phyloP scores from a whole-genome alignment of 192 early-diverging fungal genomes.

The Backusella parvicylindrica region DNA sequence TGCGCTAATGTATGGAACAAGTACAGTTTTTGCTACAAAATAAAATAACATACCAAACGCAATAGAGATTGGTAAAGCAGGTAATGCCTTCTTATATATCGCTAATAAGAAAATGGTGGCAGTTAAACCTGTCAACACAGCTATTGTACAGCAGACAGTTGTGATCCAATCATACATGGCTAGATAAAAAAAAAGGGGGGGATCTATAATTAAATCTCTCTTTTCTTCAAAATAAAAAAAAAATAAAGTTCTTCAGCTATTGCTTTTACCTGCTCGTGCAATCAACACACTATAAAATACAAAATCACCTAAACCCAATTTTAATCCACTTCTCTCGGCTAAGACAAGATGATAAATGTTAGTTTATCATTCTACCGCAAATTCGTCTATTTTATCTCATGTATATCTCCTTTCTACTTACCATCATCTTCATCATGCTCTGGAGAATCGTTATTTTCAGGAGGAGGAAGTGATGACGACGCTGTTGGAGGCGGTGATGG shows the following conservation, averaged over 20 bases:
- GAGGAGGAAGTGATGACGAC: too few relatives aligned
- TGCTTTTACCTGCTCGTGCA: constrained; percentile 68
- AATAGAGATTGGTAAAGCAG: constrained; percentile 85
- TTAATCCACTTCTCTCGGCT: constrained; percentile 65
- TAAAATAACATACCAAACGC: constrained; percentile 84
- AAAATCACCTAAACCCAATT: constrained; percentile 89
- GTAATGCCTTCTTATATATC: constrained; percentile 76
- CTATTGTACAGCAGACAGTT: constrained; percentile 71
- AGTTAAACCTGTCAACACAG: constrained; percentile 79
- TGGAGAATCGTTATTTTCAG: not conserved
- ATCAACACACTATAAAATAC: constrained; percentile 87
- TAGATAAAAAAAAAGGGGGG: constrained; percentile 13
- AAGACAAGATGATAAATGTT: not conserved
- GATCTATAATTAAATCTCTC: not conserved
- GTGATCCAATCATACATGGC: constrained; percentile 82
- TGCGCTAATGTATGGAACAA: constrained; percentile 43
- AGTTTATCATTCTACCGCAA: not conserved
- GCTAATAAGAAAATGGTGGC: constrained; percentile 87
- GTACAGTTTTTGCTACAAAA: constrained; percentile 51
- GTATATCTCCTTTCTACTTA: constrained; percentile 10
- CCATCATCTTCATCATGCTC: constrained; percentile 48
- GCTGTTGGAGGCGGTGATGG: not conserved
- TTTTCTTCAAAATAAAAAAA: too few relatives aligned
- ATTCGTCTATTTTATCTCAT: too few relatives aligned
- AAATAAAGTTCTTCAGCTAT: too few relatives aligned